Percentiles rank a stretch among this genome's conserved stretches.
Conservation (phyloP, 1,284 basidiomycete species). For the Ustilago bromivora region DNA sequence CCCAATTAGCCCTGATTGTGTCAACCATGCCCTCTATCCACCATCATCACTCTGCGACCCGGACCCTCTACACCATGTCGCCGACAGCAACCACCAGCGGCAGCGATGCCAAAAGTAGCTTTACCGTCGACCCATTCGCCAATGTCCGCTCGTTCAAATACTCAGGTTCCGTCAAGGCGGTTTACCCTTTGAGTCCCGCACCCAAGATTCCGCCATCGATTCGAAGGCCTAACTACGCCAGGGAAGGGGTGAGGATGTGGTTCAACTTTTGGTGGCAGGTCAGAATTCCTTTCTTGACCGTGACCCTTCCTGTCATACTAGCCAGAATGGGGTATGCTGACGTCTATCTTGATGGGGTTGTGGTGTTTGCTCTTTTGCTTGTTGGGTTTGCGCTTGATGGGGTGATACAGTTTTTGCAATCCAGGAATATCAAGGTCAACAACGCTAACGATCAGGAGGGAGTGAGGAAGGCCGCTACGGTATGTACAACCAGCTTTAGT, state of each 20-base stretch:
- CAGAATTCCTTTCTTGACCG: conserved; percentile 51
- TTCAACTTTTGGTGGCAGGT: conserved; percentile 57
- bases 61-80: conserved; percentile 19
- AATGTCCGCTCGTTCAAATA: conserved; percentile 58
- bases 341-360: conserved; percentile 18
- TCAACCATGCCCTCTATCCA: background rate
- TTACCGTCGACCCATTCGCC: conserved; percentile 63
- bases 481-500: conserved; percentile 12
- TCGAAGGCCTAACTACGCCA: conserved; percentile 67
- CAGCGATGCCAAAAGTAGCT: conserved; percentile 5
- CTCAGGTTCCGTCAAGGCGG: conserved; percentile 58
- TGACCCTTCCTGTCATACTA: conserved; percentile 23
- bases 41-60: conserved; percentile 9
- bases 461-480: conserved; percentile 59
- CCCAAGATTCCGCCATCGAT: conserved; percentile 63
- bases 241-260: conserved; percentile 65
- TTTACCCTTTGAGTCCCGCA: conserved; percentile 65
- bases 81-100: conserved; percentile 24
- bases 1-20: background rate
- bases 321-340: conserved; percentile 19
- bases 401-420: conserved; percentile 59
- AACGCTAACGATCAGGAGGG: conserved; percentile 59
- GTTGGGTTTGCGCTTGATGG: conserved; percentile 37
- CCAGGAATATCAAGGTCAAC: conserved; percentile 65
- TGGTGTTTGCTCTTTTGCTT: conserved; percentile 34